These are phyloP conservation scores for Eucalyptus melliodora DNA, from an alignment of 345 rosid genomes.

Conservation along the genomic window DNA sequence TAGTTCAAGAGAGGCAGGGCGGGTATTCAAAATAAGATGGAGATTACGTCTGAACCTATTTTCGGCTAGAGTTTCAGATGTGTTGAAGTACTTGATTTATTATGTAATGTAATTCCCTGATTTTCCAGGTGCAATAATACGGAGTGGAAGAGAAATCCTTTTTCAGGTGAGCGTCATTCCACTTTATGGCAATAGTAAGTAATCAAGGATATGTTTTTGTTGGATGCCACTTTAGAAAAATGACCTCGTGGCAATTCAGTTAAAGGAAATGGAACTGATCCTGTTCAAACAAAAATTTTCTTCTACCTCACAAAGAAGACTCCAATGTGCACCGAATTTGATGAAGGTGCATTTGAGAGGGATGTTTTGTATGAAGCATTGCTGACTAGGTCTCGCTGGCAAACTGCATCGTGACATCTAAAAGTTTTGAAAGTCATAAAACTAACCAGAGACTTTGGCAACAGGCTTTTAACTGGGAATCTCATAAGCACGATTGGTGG, in stretches of 20 bases:
- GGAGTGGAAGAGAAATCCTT: constrained; percentile 69
- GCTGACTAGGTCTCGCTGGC: not conserved
- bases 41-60: not conserved
- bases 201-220: not conserved
- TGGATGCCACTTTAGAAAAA: not conserved
- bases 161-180: constrained; percentile 38
- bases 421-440: not conserved
- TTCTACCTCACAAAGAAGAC: not conserved
- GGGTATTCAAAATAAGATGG: not conserved
- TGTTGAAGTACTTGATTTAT: not conserved
- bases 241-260: not conserved
- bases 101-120: not conserved
- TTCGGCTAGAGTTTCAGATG: not conserved
- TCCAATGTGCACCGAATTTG: not conserved
- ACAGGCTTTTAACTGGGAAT: constrained; percentile 94
- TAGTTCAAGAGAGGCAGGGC: not conserved
- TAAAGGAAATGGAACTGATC: not conserved
- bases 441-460: not conserved
- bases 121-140: constrained; percentile 35
- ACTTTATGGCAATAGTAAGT: not conserved
- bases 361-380: not conserved
- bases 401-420: not conserved
- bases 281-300: not conserved
- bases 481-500: constrained; percentile 91
- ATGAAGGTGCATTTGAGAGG: not conserved